Base-by-base conservation (phyloP, 371 early-diverging fungal genomes). In the Batkoa obscura region DNA sequence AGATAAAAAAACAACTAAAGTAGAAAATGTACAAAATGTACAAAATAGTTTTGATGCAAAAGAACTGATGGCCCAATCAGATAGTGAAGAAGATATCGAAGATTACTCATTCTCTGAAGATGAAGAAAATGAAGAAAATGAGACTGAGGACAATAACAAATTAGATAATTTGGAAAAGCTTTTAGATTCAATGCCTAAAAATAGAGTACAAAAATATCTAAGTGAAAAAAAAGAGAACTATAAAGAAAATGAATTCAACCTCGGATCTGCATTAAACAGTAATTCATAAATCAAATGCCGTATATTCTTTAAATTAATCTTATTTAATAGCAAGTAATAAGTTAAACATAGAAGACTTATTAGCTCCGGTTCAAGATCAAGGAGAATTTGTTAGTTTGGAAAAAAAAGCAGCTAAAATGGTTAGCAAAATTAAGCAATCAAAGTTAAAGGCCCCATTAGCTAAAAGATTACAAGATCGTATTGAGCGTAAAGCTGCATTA, bases 401-500 rank as follows among this genome's bases (percentile, higher is more conserved):
- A 61, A 67, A 65, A 42, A 78, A 70, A n/a, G 71, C 69, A 60
- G 68, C 67, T 5, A 65, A 65, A 43, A 66, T 67, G 39, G 23
- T 23, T 23, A 23, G 23, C 23, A 68, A 64, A 63, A 43, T 67
- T 12, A 69, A 71, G 5, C 70, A 73, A 31, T 62, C 67, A 32
- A 77, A 83, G 0, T 65, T 90, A 17, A 64, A 74, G 12, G 92
- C 88, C 0, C 96, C 95, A 3, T 59, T 91, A 10, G 81, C 91
- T 15, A 76, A 76, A 61, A 77, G 86, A 43, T 64, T 85, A 15
- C 84, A 89, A 67, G 90, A 91, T 53, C 79, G 81, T 38, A 61
- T 88, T 56, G 83, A 86, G 52, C 83, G 97, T 48, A 67, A 78
- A 58, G 94, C 78, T 2, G 97, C 95, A 8, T 86, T 84, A 55